Evolutionary conservation across 345 rosid species (phyloP).

Genomic region (Excoecaria cochinchinensis): DNA sequence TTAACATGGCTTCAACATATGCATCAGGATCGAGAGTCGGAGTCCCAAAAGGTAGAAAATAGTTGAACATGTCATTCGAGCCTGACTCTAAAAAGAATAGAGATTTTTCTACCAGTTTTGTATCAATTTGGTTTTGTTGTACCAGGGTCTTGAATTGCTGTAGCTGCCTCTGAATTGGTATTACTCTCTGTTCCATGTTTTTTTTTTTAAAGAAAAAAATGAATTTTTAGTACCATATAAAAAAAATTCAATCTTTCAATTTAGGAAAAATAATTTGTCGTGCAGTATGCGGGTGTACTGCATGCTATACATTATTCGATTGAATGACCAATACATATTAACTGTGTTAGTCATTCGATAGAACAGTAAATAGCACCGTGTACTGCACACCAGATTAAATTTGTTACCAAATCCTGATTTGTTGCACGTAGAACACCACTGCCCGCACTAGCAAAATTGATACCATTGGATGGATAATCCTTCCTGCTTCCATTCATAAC

Average conservation of each 20-base stretch:
- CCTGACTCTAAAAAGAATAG: slow-evolving; percentile 59
- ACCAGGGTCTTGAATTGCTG: slow-evolving; percentile 48
- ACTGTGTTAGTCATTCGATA: no score
- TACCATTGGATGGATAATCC: slow-evolving; percentile 48
- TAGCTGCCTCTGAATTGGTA: slow-evolving; percentile 52
- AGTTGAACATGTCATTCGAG: slow-evolving; percentile 59
- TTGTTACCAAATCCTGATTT: slow-evolving; percentile 41
- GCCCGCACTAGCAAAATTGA: slow-evolving; percentile 72
- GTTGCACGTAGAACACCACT: slow-evolving; percentile 58
- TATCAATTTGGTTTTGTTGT: slow-evolving; percentile 36
- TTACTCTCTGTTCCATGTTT: slow-evolving; percentile 34
- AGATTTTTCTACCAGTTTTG: slow-evolving; percentile 30
- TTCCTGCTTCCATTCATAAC: slow-evolving; percentile 46
- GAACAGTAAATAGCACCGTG: not conserved
- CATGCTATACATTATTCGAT: no score
- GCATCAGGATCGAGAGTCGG: slow-evolving; percentile 39
- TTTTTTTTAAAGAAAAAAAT: no score
- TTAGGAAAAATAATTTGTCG: no score
- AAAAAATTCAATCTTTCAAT: not conserved
- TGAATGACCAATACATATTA: no score
- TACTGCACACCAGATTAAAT: not conserved
- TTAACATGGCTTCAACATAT: slow-evolving; percentile 45
- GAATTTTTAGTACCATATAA: not conserved
- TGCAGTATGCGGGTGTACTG: no score
- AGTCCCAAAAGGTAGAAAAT: slow-evolving; percentile 35